Conservation (phyloP, 2,329 filamentous ascomycete species). For the Cladosporium phlei region DNA sequence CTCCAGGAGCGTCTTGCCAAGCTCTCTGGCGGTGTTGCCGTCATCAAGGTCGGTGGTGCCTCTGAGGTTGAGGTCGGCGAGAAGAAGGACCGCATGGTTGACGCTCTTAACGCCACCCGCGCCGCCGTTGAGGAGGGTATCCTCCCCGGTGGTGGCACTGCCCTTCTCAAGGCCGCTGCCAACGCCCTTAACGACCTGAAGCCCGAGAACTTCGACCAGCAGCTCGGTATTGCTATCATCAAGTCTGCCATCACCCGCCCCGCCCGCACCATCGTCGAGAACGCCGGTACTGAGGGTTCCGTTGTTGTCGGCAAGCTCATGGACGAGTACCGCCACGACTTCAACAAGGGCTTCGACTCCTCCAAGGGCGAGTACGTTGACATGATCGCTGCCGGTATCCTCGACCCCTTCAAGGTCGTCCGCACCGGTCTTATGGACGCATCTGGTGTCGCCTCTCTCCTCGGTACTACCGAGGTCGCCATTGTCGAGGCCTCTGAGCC, state of each 20-base stretch:
- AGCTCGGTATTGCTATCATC: conserved; percentile 94
- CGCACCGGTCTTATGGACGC: conserved; percentile 93
- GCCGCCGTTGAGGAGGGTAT: conserved; percentile 99
- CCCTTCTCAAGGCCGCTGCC: conserved; percentile 91
- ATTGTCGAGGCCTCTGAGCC: conserved; percentile 95
- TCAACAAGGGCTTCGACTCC: conserved; percentile 98
- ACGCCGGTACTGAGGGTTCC: conserved; percentile 90
- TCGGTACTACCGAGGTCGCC: conserved; percentile 96
- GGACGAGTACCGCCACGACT: conserved; percentile 84
- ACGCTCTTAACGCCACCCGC: conserved; percentile 95
- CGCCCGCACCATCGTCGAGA: conserved; percentile 93
- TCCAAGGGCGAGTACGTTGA: conserved; percentile 97
- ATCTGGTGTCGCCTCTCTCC: conserved; percentile 89
- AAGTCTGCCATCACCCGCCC: conserved; percentile 97
- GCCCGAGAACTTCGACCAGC: conserved; percentile 95
- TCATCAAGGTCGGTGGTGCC: conserved; percentile 97
- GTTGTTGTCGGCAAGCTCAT: conserved; percentile 97
- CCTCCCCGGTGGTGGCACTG: conserved; percentile 95
- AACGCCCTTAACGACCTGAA: conserved; percentile 82
- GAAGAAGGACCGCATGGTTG: conserved; percentile 99
- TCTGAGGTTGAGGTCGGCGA: conserved; percentile 98
- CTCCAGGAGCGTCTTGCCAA: conserved; percentile 99
- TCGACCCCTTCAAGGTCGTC: conserved; percentile 99
- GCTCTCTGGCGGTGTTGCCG: conserved; percentile 96
- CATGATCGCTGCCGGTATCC: conserved; percentile 95